phyloP scores from a whole-genome alignment of 2,329 filamentous ascomycete genomes.

The Botryotinia convoluta region DNA sequence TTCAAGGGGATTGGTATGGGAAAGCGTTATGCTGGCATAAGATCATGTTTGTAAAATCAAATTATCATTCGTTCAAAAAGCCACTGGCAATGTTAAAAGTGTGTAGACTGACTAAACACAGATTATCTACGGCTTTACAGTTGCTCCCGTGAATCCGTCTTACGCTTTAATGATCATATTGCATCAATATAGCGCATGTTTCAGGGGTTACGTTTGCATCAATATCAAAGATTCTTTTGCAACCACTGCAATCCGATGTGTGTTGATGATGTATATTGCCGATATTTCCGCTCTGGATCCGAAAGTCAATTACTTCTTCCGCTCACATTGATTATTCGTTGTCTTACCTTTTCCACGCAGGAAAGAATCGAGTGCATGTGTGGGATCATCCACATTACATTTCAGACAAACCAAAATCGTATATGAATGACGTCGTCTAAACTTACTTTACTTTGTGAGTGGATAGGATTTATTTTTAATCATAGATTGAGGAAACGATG shows the following conservation, averaged over 20 bases:
- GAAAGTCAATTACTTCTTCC: not conserved
- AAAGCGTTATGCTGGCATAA: not conserved
- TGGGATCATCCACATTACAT: not conserved
- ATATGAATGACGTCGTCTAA: not conserved
- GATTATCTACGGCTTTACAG: not conserved
- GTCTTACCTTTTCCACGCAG: not conserved
- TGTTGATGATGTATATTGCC: not conserved
- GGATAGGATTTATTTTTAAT: not conserved
- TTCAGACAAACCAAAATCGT: not conserved
- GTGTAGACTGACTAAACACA: not conserved
- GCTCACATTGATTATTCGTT: not conserved
- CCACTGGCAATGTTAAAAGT: not conserved
- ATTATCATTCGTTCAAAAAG: not conserved
- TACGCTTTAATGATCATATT: not conserved
- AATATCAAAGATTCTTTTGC: not conserved
- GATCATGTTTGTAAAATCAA: not conserved
- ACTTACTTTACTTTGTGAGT: not conserved
- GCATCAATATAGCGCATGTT: not conserved
- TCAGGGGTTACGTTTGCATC: not conserved
- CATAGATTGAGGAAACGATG: not conserved
- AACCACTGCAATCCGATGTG: not conserved
- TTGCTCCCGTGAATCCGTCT: not conserved
- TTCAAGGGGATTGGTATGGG: not conserved
- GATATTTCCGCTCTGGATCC: not conserved
- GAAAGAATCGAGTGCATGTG: not conserved